Percentiles rank a stretch among this genome's conserved stretches.
Conservation (phyloP, 129 eudicot species). For the Solidago caesia region DNA sequence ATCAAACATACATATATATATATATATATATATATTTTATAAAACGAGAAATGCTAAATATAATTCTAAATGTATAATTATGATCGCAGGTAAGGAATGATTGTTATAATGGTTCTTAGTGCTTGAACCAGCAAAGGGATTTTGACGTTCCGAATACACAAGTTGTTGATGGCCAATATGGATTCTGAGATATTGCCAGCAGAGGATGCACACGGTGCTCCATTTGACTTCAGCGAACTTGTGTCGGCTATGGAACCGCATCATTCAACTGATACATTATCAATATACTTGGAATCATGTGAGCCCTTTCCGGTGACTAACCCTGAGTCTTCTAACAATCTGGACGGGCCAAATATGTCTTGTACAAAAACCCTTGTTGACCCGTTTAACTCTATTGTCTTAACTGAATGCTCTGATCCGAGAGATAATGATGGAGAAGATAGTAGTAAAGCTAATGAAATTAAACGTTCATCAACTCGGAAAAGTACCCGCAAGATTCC, state of each 20-base stretch:
- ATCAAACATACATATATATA: too few relatives aligned
- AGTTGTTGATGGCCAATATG: slow-evolving; percentile 27
- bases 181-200: slow-evolving; percentile 22
- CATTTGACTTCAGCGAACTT: slow-evolving; percentile 34
- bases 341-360: slow-evolving; percentile 25
- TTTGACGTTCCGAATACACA: slow-evolving; percentile 14
- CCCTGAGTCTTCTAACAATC: slow-evolving; percentile 31
- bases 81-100: neutral
- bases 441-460: slow-evolving; percentile 18
- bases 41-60: too few relatives aligned
- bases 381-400: slow-evolving; percentile 38
- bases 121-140: slow-evolving; percentile 23
- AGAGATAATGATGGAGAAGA: slow-evolving; percentile 33
- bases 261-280: slow-evolving; percentile 36
- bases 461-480: slow-evolving; percentile 33
- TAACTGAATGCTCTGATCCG: slow-evolving; percentile 28
- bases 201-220: slow-evolving; percentile 37
- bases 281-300: slow-evolving; percentile 42
- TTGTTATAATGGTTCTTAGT: slow-evolving; percentile 21
- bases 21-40: neutral
- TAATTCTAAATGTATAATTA: neutral
- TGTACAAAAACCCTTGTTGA: slow-evolving; percentile 37
- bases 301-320: slow-evolving; percentile 33
- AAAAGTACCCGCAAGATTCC: slow-evolving; percentile 44
- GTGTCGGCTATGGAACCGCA: slow-evolving; percentile 35